Evolutionary conservation across 2,329 filamentous ascomycete genomes (phyloP), one percentile per base, ranked within the genome.

Genomic region (Colletotrichum sp.): DNA sequence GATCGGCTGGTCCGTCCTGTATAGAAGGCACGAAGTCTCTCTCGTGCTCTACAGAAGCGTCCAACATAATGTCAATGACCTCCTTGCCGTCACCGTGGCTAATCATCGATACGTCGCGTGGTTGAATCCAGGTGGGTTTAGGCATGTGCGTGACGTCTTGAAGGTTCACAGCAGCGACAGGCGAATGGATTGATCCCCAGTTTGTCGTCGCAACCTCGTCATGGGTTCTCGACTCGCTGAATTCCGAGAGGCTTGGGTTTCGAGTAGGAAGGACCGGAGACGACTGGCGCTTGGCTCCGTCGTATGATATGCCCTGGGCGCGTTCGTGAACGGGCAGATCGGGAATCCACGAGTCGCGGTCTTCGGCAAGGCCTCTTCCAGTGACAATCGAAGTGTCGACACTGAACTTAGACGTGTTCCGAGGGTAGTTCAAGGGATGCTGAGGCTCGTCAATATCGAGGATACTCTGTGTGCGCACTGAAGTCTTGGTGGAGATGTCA

Each of bases 141-240:
- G 85, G 86, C 69, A 85, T 84, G 14, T 84, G 82, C 66, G 84
- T 84, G 30, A 84, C 82, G 63, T 85, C 81, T 43, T 85, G 84
- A 24, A 90, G 80, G 73, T 87, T 83, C 67, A 90, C 81, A 18
- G 87, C 83, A 58, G 84, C 81, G 36, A 86, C 84, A 10, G 89
- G 86, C 13, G 89, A 90, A 75, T 89, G 85, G n/a, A 89, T 81
- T 4, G 88, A 89, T 61, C 85, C 88, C 87, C 88, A 89, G 73
- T 86, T 84, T 18, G 86, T 87, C 7, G 82, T 86, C 2, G 80
- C 81, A 62, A 89, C 86, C 32, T 88, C 87, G 26, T 85, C 83
- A 14, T 81, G 82, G 30, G 80, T 83, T 36, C 78, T 83, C 26
- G 32, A n/a, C 59, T 85, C 83, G 28, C 83, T 86, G 28, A 79